Percentiles rank a stretch among this genome's conserved stretches.
phyloP scores from a whole-genome alignment of 768 basidiomycete genomes.

The Macrolepiota fuliginosa region DNA sequence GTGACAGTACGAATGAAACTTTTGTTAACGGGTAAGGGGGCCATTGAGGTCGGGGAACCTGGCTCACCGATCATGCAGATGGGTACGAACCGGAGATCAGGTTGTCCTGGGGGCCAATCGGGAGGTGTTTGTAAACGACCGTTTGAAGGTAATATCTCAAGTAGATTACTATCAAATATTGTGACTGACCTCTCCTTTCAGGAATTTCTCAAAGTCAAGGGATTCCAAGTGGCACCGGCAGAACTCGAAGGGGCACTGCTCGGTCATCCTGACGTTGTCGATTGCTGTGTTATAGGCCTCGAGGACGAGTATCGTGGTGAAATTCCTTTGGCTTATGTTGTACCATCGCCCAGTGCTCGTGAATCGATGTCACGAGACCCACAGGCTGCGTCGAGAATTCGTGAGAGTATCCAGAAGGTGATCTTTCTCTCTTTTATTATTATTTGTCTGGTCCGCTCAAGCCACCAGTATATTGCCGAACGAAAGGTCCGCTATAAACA shows the following conservation, averaged over 20 bases:
- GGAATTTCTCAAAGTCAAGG: conserved; percentile 68
- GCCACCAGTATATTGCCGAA: conserved; percentile 50
- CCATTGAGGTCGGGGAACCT: conserved; percentile 1
- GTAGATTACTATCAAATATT: not conserved
- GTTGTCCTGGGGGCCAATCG: conserved; percentile 45
- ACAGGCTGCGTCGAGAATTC: conserved; percentile 28
- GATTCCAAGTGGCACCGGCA: conserved; percentile 53
- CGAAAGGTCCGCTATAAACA: conserved; percentile 51
- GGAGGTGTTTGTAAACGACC: conserved; percentile 57
- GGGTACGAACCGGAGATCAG: conserved; percentile 66
- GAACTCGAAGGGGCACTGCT: conserved; percentile 54
- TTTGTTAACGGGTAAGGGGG: conserved; percentile 54
- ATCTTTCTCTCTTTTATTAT: not conserved
- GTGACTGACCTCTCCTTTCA: conserved; percentile 17
- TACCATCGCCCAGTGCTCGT: conserved; percentile 39
- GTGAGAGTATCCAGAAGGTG: conserved; percentile 42
- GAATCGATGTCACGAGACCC: conserved; percentile 26
- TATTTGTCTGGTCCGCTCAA: too few species aligned
- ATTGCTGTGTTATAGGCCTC: conserved; percentile 61
- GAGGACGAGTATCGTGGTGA: conserved; percentile 64
- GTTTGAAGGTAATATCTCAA: conserved; percentile 48
- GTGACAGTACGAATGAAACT: conserved; percentile 50
- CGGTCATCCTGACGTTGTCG: conserved; percentile 51
- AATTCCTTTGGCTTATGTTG: conserved; percentile 62
- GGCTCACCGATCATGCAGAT: conserved; percentile 30